Conservation (phyloP, 805 yeast genomes). For the Yarrowia yakushimensis region DNA sequence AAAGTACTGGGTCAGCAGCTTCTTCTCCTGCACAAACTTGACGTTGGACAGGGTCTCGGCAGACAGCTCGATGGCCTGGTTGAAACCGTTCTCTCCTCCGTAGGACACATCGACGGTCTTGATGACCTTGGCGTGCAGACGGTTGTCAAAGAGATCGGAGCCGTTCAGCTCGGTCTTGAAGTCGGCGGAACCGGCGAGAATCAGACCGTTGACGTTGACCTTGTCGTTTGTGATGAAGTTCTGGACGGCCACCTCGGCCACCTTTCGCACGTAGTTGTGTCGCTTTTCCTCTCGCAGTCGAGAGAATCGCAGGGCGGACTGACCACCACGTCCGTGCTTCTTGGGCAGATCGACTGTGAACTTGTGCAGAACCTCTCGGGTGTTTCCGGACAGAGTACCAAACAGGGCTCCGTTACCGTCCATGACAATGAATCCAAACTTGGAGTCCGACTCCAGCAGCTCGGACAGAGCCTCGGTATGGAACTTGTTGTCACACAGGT, state of each 20-base stretch:
- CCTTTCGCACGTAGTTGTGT: slow-evolving; percentile 97
- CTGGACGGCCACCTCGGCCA: slow-evolving; percentile 97
- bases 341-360: slow-evolving; percentile 97
- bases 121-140: slow-evolving; percentile 81
- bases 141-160: slow-evolving; percentile 88
- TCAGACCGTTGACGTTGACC: slow-evolving; percentile 89
- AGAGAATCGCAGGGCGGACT: slow-evolving; percentile 97
- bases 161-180: slow-evolving; percentile 91
- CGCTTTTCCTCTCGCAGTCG: slow-evolving; percentile 99
- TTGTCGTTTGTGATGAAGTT: slow-evolving; percentile 93
- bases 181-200: slow-evolving; percentile 98
- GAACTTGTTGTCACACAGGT: slow-evolving; percentile 95
- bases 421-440: slow-evolving; percentile 97
- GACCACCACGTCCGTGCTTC: slow-evolving; percentile 99
- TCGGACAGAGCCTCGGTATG: slow-evolving; percentile 96
- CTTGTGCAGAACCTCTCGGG: slow-evolving; percentile 92
- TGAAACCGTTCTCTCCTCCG: slow-evolving; percentile 99
- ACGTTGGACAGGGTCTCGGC: slow-evolving; percentile 97
- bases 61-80: slow-evolving; percentile 96
- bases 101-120: slow-evolving; percentile 95
- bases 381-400: slow-evolving; percentile 94
- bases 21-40: slow-evolving; percentile 97
- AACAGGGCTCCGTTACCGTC: slow-evolving; percentile 98
- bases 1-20: slow-evolving; percentile 83
- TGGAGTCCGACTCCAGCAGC: slow-evolving; percentile 89